These are phyloP conservation scores for Forsythia viridissima DNA, from an alignment of 257 asterid genomes.

Conservation along the genomic window DNA sequence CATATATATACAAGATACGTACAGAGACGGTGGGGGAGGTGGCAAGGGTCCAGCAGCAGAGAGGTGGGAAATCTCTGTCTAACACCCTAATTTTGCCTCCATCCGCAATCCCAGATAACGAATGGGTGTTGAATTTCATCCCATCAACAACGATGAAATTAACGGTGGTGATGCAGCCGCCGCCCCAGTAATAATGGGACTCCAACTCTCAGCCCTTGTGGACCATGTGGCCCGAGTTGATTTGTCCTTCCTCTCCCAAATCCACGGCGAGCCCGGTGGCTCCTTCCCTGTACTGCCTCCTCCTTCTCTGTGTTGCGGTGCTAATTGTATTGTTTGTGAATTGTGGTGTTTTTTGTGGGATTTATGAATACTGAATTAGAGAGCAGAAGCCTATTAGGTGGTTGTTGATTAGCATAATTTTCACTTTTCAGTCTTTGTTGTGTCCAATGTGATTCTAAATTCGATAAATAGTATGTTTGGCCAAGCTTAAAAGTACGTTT, in stretches of 20 bases:
- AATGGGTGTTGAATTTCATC: constrained; percentile 74
- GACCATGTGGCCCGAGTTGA: constrained; percentile 89
- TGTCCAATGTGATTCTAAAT: not conserved
- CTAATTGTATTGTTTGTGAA: not conserved
- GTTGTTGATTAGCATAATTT: not conserved
- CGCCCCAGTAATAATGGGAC: constrained; percentile 74
- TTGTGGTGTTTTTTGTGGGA: not conserved
- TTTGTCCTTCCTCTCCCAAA: constrained; percentile 79
- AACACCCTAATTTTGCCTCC: constrained; percentile 2
- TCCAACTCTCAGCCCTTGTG: constrained; percentile 85
- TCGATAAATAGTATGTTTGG: constrained; percentile 1
- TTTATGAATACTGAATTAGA: not conserved
- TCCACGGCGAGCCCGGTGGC: constrained; percentile 88
- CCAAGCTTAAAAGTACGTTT: too few relatives aligned
- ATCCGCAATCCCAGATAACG: not conserved
- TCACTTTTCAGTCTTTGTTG: not conserved
- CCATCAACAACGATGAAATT: constrained; percentile 23
- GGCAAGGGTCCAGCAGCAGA: not conserved
- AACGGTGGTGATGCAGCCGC: constrained; percentile 7
- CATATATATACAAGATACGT: not conserved
- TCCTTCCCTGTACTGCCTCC: constrained; percentile 75
- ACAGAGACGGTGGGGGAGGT: not conserved
- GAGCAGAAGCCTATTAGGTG: not conserved
- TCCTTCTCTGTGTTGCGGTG: not conserved
- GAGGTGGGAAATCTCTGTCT: not conserved